These are phyloP conservation scores for Backusella liffmaniae DNA, from an alignment of 192 early-diverging fungal species.

Conservation along the genomic window DNA sequence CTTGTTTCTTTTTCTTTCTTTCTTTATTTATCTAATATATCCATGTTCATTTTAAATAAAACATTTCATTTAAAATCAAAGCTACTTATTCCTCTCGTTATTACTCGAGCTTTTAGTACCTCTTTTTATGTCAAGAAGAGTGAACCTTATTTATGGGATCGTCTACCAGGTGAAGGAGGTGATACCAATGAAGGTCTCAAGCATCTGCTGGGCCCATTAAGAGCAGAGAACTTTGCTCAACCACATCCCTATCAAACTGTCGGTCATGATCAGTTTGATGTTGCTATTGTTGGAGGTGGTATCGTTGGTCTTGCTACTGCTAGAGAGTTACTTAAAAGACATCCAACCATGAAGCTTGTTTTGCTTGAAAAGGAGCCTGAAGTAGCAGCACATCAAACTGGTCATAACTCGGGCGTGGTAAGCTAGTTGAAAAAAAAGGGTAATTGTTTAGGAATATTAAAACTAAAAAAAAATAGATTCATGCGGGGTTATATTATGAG, in stretches of 20 bases:
- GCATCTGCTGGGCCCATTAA: constrained; percentile 22
- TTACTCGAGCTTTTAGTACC: not conserved
- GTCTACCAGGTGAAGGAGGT: constrained; percentile 23
- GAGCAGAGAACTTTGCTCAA: constrained; percentile 22
- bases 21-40: not conserved
- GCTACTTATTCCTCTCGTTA: not conserved
- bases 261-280: constrained; percentile 32
- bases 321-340: constrained; percentile 29
- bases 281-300: constrained; percentile 34
- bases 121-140: not conserved
- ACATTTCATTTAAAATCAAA: constrained; percentile 4
- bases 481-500: constrained; percentile 34
- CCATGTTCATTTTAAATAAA: constrained; percentile 11
- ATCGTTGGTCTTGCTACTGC: constrained; percentile 40
- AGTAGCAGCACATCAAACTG: constrained; percentile 34
- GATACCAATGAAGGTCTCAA: constrained; percentile 18
- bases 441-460: not conserved
- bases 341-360: constrained; percentile 24
- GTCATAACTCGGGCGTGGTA: constrained; percentile 36
- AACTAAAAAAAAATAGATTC: constrained; percentile 6
- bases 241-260: not conserved
- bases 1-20: not conserved
- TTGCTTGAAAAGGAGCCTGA: constrained; percentile 37
- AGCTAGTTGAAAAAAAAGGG: not conserved
- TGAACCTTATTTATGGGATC: constrained; percentile 18